Evolutionary conservation across 805 yeast species (phyloP), one percentile per base, ranked within the genome.

Genomic region (Clavispora vitiphila): DNA sequence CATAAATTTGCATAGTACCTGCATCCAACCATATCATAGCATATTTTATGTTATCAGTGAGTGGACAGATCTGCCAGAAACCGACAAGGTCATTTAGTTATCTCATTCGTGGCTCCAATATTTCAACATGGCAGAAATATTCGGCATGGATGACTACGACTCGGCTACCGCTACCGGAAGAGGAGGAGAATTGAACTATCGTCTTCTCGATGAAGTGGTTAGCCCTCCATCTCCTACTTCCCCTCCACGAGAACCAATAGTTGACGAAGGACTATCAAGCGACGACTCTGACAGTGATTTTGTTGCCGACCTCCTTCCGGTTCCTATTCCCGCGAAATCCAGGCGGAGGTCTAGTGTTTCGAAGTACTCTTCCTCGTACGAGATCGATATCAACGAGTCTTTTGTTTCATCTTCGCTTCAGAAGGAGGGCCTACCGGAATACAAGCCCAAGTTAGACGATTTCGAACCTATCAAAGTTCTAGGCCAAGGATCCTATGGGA

Each of bases 401-500:
- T 66, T 51, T 37, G 66, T 59, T 8, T 58, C 66, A 5, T 51
- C 64, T 14, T 49, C 59, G 8, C 43, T 58, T 8, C 29, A 36
- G 18, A 8, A 9, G 11, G 21, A 5, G 8, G 12, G 37, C 10
- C 39, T 39, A 12, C 34, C 19, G 35, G 22, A 12, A 14, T 42
- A 45, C 42, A 39, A 39, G 18, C 56, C 55, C 27, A 44, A 47
- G 41, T 38, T 64, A 19, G 51, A 55, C n/a, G 95, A 88, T 56
- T 88, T 89, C 54, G 80, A 76, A 51, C 84, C 86, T 2, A 61
- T 89, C 6, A 83, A 78, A 50, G 93, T 87, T 0, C 67, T 88
- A 5, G 96, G 96, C 0, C 76, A 81, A 39, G 96, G 96, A 3
- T 88, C 96, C 2, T 88, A 85, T 51, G 96, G 96, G 3, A 87